Percentiles rank a stretch among this genome's conserved stretches.
phyloP scores from a whole-genome alignment of 805 yeast genomes.

The Jamesozyma spencerorum region DNA sequence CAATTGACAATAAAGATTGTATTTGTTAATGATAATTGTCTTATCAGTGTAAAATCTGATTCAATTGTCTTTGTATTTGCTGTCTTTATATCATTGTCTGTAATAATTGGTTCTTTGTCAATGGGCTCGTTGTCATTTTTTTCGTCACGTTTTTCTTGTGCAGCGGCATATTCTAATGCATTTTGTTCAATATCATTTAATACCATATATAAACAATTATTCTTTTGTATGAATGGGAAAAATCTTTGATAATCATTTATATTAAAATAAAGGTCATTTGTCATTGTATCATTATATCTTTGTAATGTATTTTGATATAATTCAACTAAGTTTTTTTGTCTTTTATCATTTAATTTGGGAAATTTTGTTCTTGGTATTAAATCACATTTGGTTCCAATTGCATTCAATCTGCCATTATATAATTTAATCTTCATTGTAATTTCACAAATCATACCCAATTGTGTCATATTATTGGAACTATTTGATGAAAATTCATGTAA shows the following conservation, averaged over 20 bases:
- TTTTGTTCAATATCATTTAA: too few species aligned
- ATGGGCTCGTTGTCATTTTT: too few species aligned
- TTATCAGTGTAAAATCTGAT: too few species aligned
- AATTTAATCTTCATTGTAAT: constrained; percentile 14
- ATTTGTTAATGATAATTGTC: too few species aligned
- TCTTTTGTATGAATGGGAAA: background rate
- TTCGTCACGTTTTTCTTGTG: too few species aligned
- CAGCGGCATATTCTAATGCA: too few species aligned
- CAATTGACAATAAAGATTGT: too few species aligned
- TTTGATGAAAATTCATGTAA: background rate
- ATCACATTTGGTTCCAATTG: constrained; percentile 14
- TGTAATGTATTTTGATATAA: background rate
- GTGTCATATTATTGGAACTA: constrained; percentile 16
- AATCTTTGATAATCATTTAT: background rate
- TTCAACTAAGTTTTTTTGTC: background rate
- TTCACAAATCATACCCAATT: constrained; percentile 21
- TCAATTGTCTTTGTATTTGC: too few species aligned
- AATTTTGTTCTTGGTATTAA: background rate
- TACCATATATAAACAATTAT: too few species aligned
- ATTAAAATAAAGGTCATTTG: background rate
- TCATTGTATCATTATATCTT: background rate
- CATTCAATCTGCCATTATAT: constrained; percentile 15
- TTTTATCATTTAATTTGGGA: background rate
- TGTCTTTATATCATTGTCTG: too few species aligned
- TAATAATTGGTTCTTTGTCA: too few species aligned